Evolutionary conservation across 2,329 filamentous ascomycete species (phyloP).

Genomic region (Pyrenochaeta sp.): DNA sequence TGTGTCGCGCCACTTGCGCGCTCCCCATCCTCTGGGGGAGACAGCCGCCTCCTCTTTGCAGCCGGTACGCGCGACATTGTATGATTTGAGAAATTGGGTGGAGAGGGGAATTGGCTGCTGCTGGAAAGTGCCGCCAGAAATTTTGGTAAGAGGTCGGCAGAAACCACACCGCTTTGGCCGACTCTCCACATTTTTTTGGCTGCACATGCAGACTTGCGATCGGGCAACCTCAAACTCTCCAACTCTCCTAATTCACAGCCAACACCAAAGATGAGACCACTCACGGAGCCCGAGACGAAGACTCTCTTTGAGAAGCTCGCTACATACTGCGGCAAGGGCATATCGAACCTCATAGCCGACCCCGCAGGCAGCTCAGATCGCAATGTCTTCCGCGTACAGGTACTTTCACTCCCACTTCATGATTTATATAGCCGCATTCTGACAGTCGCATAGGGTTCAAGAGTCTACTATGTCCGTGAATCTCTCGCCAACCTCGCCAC

Average conservation of each 20-base stretch:
- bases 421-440: conserved; percentile 1
- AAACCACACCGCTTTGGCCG: conserved; percentile 15
- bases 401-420: conserved; percentile 42
- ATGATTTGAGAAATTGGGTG: not conserved
- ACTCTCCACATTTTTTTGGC: conserved; percentile 19
- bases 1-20: conserved; percentile 22
- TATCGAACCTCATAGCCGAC: conserved; percentile 74
- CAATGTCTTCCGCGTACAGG: conserved; percentile 58
- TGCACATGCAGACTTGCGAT: conserved; percentile 18
- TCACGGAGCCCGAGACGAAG: conserved; percentile 81
- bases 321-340: conserved; percentile 86
- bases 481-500: conserved; percentile 92
- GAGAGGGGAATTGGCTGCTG: conserved; percentile 10
- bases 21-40: conserved; percentile 42
- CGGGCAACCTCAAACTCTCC: conserved; percentile 14
- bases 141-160: conserved; percentile 33
- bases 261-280: conserved; percentile 72
- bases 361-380: conserved; percentile 42
- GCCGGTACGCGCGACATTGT: conserved; percentile 46
- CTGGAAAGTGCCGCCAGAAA: conserved; percentile 22
- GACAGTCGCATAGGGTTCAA: conserved; percentile 66
- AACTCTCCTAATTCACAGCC: conserved; percentile 12
- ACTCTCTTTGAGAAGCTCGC: conserved; percentile 92
- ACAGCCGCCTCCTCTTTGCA: conserved; percentile 48
- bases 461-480: conserved; percentile 91